Conservation (phyloP, 257 asterid genomes). For the Solanum chilense region DNA sequence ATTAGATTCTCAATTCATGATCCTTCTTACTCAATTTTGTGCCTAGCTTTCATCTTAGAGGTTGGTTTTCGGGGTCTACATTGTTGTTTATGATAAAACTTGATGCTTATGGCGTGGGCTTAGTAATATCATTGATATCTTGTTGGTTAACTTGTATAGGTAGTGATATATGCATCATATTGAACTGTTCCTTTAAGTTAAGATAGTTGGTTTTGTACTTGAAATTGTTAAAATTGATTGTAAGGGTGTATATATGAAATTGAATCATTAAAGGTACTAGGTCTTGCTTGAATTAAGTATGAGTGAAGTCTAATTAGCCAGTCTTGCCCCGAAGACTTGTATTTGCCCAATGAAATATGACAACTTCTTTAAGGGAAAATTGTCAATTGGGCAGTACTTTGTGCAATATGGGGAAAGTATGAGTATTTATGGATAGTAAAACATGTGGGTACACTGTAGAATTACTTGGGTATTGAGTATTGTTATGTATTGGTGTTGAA, state of each 20-base stretch:
- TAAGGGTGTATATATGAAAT: neutral
- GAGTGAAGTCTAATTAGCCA: neutral
- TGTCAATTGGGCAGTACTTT: neutral
- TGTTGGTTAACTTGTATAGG: too few species aligned
- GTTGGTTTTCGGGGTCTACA: too few species aligned
- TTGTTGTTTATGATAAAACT: too few species aligned
- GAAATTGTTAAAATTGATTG: neutral
- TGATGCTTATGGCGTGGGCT: too few species aligned
- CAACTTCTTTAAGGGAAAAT: neutral
- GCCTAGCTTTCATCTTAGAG: too few species aligned
- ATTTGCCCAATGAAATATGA: neutral
- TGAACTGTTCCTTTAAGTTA: too few species aligned
- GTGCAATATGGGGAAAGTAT: neutral
- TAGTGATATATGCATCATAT: too few species aligned
- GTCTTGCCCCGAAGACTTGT: neutral
- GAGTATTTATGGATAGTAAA: neutral
- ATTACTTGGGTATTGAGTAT: neutral
- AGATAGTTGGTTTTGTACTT: neutral
- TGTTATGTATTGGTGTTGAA: neutral
- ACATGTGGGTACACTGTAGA: neutral
- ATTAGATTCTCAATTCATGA: too few species aligned
- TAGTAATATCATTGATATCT: too few species aligned
- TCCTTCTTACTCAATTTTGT: too few species aligned
- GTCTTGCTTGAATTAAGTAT: neutral
- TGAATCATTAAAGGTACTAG: neutral